Percentiles rank a stretch among this genome's conserved stretches.
These are phyloP conservation scores for Ambrosiella xylebori DNA, from an alignment of 2,329 filamentous ascomycete species.

Conservation along the genomic window DNA sequence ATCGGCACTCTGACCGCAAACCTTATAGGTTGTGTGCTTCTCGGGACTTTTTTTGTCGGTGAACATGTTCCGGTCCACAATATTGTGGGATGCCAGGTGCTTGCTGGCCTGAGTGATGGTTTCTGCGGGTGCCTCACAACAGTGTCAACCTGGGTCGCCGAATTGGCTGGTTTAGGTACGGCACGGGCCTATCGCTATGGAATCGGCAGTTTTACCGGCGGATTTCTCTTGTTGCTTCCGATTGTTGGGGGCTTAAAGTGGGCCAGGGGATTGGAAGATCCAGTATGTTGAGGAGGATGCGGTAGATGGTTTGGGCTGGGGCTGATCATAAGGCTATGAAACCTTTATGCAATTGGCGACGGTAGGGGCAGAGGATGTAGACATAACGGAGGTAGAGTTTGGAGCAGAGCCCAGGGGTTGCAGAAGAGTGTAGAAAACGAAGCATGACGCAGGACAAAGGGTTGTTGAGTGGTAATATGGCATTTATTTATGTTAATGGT, in stretches of 20 bases:
- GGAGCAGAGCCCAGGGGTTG: neutral
- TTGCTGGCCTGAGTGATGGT: constrained; percentile 49
- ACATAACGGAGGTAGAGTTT: neutral
- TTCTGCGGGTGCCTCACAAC: constrained; percentile 52
- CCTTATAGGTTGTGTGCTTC: constrained; percentile 53
- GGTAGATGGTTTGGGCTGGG: neutral
- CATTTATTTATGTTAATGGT: neutral
- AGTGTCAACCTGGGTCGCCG: constrained; percentile 48
- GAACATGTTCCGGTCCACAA: constrained; percentile 45
- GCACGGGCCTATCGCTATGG: constrained; percentile 53
- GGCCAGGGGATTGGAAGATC: constrained; percentile 37
- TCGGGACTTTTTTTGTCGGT: constrained; percentile 64
- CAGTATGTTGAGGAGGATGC: constrained; percentile 21
- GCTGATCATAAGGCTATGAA: neutral
- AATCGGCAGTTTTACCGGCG: constrained; percentile 37
- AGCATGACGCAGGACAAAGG: neutral
- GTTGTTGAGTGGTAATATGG: neutral
- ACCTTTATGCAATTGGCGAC: neutral
- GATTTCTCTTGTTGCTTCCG: constrained; percentile 42
- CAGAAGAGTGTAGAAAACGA: neutral
- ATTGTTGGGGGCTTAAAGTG: constrained; percentile 64
- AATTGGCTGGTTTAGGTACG: constrained; percentile 35
- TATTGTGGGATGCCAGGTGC: constrained; percentile 46
- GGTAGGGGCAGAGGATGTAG: neutral
- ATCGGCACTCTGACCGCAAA: constrained; percentile 78